Percentiles rank a stretch among this genome's conserved stretches.
Evolutionary conservation across 108 stramenopile genomes (phyloP).

Genomic region (Fistulifera pelliculosa): DNA sequence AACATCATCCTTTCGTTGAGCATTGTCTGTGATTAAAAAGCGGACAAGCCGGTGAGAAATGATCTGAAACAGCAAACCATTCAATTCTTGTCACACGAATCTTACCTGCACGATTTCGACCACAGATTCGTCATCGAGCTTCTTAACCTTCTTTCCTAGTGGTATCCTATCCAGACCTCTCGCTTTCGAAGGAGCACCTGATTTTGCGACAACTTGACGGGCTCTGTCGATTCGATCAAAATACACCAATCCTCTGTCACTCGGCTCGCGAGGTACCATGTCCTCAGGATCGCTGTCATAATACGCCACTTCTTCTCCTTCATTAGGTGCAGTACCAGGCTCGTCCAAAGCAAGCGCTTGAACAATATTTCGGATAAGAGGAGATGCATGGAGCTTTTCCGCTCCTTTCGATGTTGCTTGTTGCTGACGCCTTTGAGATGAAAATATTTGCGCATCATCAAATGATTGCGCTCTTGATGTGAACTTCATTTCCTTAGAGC

Average conservation of each 20-base stretch:
- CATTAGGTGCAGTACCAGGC: constrained; percentile 1
- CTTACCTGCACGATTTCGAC: constrained; percentile 2
- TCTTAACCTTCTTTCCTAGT: constrained; percentile 3
- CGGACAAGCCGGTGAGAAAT: constrained; percentile 1
- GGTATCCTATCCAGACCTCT: constrained; percentile 1
- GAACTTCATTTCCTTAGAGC: constrained; percentile 10
- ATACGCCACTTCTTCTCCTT: constrained; percentile 22
- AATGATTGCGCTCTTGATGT: constrained; percentile 26
- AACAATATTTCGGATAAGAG: constrained; percentile 7
- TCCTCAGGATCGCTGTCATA: constrained; percentile 60
- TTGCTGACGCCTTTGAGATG: constrained; percentile 5
- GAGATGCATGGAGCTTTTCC: constrained; percentile 6
- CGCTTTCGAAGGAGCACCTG: constrained; percentile 3
- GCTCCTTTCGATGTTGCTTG: neutral
- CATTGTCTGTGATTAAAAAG: constrained; percentile 8
- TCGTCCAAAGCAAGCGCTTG: constrained; percentile 7
- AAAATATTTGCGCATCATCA: constrained; percentile 20
- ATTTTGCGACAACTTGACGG: constrained; percentile 2
- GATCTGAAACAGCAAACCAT: neutral
- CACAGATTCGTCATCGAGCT: constrained; percentile 5
- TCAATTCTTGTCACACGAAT: neutral
- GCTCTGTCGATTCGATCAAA: constrained; percentile 12
- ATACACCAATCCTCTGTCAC: neutral
- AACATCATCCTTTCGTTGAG: constrained; percentile 31
- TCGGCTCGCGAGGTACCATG: constrained; percentile 11